Conservation (phyloP, 2,329 filamentous ascomycete species). For the Aspergillus pseudoviridinutans region DNA sequence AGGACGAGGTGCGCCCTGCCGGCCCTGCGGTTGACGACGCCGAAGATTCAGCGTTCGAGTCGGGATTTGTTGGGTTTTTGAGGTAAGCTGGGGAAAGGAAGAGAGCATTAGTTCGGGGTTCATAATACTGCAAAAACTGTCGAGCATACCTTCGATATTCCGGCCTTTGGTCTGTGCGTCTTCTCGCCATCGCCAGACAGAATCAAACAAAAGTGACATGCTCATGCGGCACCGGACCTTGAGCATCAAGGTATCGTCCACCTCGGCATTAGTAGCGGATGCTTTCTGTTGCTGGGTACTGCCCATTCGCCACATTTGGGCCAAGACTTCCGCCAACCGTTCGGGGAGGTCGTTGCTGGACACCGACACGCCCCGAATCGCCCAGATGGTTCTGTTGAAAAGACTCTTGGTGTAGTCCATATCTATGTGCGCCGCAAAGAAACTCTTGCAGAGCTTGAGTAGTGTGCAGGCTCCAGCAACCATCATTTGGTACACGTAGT, state of each 20-base stretch:
- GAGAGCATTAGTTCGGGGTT: neutral
- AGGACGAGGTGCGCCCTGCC: conserved; percentile 33
- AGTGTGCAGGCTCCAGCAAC: conserved; percentile 62
- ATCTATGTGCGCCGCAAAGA: conserved; percentile 57
- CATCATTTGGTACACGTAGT: conserved; percentile 65
- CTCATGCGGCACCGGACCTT: conserved; percentile 64
- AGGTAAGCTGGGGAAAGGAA: conserved; percentile 52
- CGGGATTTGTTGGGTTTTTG: conserved; percentile 81
- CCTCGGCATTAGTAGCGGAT: conserved; percentile 24
- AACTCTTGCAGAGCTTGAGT: conserved; percentile 63
- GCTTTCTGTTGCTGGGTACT: conserved; percentile 28
- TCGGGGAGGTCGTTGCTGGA: conserved; percentile 61
- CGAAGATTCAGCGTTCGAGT: conserved; percentile 70
- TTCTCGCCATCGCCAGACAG: conserved; percentile 64
- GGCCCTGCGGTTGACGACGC: conserved; percentile 55
- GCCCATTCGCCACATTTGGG: conserved; percentile 60
- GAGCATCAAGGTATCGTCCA: conserved; percentile 52
- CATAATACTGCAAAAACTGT: neutral
- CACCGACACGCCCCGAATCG: conserved; percentile 58
- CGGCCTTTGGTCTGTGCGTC: conserved; percentile 65
- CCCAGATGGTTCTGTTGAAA: conserved; percentile 57
- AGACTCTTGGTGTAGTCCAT: conserved; percentile 53
- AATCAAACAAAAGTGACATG: conserved; percentile 64
- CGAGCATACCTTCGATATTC: conserved; percentile 65
- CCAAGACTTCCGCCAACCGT: conserved; percentile 61